phyloP scores from a whole-genome alignment of 2,329 filamentous ascomycete species.

The Apiospora malaysiana region DNA sequence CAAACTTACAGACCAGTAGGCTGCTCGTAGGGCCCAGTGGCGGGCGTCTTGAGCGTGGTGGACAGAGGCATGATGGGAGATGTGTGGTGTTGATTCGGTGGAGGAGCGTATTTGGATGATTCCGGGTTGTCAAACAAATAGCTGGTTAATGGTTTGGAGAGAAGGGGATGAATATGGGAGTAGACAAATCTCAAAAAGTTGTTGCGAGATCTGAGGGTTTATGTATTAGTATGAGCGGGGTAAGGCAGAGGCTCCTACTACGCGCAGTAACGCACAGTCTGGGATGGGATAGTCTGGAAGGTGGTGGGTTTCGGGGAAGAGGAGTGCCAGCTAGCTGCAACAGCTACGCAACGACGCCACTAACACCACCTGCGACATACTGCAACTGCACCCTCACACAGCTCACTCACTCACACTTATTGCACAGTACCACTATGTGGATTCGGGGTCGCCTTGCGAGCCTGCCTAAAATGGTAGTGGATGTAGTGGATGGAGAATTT shows the following conservation, averaged over 20 bases:
- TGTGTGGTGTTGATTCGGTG: background rate
- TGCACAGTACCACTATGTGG: constrained; percentile 11
- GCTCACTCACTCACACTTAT: background rate
- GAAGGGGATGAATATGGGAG: background rate
- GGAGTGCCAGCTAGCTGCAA: background rate
- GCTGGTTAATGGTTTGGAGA: constrained; percentile 7
- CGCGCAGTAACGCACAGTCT: background rate
- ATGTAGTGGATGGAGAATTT: constrained; percentile 2
- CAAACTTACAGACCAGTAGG: constrained; percentile 66
- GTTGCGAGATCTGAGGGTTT: constrained; percentile 10
- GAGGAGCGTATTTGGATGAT: constrained; percentile 1
- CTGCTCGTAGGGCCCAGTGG: constrained; percentile 64
- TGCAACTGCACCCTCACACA: background rate
- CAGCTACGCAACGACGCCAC: background rate
- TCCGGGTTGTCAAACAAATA: constrained; percentile 11
- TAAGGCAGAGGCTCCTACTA: background rate
- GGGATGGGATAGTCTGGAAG: background rate
- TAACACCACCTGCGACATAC: background rate
- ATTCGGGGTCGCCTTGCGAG: background rate
- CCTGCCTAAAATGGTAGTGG: background rate
- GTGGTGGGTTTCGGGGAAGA: constrained; percentile 17
- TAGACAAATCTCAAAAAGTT: background rate
- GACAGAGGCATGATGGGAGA: constrained; percentile 52
- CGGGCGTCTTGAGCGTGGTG: constrained; percentile 70
- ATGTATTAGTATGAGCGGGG: constrained; percentile 17